Conservation (phyloP, 2,329 filamentous ascomycete species). For the Fusarium anguioides region DNA sequence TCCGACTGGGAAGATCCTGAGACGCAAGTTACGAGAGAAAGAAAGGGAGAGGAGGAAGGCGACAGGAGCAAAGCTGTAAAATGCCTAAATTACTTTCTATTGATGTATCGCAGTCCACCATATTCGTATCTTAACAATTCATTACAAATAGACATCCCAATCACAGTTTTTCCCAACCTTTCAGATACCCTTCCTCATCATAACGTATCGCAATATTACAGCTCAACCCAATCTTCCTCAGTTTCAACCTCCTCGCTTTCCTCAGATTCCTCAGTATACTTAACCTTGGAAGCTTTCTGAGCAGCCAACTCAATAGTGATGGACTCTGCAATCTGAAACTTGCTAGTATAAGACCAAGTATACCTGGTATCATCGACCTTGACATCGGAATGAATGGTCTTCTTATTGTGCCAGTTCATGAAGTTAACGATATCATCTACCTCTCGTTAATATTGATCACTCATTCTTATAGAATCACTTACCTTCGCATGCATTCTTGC, state of each 20-base stretch:
- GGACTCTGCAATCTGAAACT: slow-evolving; percentile 1
- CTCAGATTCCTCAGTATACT: not conserved
- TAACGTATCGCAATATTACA: not conserved
- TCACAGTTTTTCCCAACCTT: accelerated
- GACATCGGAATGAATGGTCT: not conserved
- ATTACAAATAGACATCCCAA: accelerated
- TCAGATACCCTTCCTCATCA: accelerated
- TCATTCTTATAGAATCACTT: not conserved
- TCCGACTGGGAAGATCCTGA: slow-evolving; percentile 74
- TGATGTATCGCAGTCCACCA: not conserved
- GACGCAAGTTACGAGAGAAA: slow-evolving; percentile 5
- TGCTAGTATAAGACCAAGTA: not conserved
- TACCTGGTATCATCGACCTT: no score
- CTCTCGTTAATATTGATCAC: not conserved
- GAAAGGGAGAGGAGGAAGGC: not conserved
- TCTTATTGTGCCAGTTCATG: slow-evolving; percentile 4
- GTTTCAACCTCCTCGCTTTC: not conserved
- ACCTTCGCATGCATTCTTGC: slow-evolving; percentile 24
- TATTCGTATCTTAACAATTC: not conserved
- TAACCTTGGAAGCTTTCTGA: not conserved
- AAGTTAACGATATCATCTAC: slow-evolving; percentile 20
- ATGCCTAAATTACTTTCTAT: no score
- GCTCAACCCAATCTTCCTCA: not conserved
- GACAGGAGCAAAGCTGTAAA: not conserved
- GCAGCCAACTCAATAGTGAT: slow-evolving; percentile 9